Evolutionary conservation across 2,329 filamentous ascomycete species (phyloP).

Genomic region (Stemphylium vesicarium): DNA sequence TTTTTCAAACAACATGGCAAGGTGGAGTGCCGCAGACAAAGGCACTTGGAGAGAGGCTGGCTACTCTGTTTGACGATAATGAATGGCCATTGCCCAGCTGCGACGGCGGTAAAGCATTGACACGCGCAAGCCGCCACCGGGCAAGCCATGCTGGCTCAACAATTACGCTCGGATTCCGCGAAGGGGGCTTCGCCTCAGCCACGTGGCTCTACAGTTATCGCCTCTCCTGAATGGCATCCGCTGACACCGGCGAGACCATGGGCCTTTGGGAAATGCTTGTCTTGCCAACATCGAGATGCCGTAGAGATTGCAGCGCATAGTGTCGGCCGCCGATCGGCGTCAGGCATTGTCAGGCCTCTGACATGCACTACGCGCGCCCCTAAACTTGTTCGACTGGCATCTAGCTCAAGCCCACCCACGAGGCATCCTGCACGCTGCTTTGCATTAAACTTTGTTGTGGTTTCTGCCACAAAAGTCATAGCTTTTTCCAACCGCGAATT

Average conservation of each 20-base stretch:
- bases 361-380: conserved; percentile 1
- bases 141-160: background rate
- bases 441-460: background rate
- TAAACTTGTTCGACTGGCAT: background rate
- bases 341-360: conserved; percentile 3
- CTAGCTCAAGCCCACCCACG: conserved; percentile 10
- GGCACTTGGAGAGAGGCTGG: background rate
- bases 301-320: background rate
- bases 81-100: background rate
- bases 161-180: background rate
- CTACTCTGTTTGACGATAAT: background rate
- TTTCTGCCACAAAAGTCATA: background rate
- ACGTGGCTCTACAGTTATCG: background rate
- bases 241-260: too few relatives aligned
- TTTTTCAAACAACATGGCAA: background rate
- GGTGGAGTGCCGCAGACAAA: background rate
- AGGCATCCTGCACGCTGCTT: conserved; percentile 7
- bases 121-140: background rate
- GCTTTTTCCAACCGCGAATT: background rate
- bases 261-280: too few relatives aligned
- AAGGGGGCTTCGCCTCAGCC: background rate
- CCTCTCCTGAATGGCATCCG: too few relatives aligned
- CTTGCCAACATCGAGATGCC: background rate
- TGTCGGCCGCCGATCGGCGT: conserved; percentile 5
- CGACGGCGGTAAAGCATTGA: background rate